Conservation (phyloP, 1,284 basidiomycete genomes). For the Xerocomus amazonicus region DNA sequence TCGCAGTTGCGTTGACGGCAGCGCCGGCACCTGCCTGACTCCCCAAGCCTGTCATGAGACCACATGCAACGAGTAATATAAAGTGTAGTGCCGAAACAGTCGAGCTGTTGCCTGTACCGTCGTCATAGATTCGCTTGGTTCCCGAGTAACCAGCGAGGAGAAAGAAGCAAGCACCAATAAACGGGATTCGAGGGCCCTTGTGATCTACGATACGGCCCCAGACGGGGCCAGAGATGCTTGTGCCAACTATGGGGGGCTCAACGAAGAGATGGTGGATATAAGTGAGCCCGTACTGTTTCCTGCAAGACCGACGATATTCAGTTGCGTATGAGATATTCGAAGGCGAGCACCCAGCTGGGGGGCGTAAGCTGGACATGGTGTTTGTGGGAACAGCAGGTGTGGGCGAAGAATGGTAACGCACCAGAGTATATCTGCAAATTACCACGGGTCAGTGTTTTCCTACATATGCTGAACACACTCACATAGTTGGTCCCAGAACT, state of each 20-base stretch:
- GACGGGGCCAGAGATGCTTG: slow-evolving; percentile 57
- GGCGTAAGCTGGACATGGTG: slow-evolving; percentile 57
- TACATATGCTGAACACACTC: neutral
- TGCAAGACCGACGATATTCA: slow-evolving; percentile 70
- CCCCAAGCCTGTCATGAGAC: slow-evolving; percentile 59
- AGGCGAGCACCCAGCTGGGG: slow-evolving; percentile 73
- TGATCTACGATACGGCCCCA: slow-evolving; percentile 69
- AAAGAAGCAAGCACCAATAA: slow-evolving; percentile 46
- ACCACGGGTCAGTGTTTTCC: neutral
- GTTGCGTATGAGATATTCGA: slow-evolving; percentile 68
- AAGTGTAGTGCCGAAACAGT: slow-evolving; percentile 34
- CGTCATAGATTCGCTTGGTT: slow-evolving; percentile 60
- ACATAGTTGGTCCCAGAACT: slow-evolving; percentile 29
- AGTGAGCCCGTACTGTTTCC: slow-evolving; percentile 50
- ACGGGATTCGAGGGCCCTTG: slow-evolving; percentile 54
- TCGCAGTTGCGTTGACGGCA: slow-evolving; percentile 63
- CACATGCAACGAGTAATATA: slow-evolving; percentile 43
- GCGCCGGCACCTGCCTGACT: slow-evolving; percentile 56
- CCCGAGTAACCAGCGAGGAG: slow-evolving; percentile 64
- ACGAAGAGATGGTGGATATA: neutral
- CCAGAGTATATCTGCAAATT: slow-evolving; percentile 30
- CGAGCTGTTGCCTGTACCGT: slow-evolving; percentile 35
- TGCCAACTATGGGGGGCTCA: slow-evolving; percentile 46
- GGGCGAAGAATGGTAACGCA: slow-evolving; percentile 6
- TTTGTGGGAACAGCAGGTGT: neutral